Evolutionary conservation across 768 basidiomycete species (phyloP).

Genomic region (Psilocybe cubensis): DNA sequence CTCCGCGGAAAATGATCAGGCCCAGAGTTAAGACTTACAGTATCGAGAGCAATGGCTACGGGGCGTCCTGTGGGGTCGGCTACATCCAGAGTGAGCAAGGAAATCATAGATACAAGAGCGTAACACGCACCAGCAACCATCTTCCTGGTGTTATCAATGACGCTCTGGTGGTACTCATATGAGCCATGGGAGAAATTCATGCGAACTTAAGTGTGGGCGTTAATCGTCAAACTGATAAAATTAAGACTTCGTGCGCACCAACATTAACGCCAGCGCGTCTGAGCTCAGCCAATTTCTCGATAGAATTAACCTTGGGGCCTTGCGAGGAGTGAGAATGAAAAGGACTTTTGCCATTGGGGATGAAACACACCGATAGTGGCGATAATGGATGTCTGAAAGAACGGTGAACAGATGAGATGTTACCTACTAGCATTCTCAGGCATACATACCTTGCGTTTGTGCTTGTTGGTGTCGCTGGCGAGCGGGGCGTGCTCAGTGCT

Average conservation of each 20-base stretch:
- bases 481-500: conserved; percentile 71
- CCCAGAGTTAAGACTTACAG: conserved; percentile 56
- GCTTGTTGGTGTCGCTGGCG: conserved; percentile 82
- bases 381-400: conserved; percentile 90
- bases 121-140: conserved; percentile 69
- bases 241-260: conserved; percentile 56
- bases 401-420: conserved; percentile 11
- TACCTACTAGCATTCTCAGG: not conserved
- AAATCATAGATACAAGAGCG: conserved; percentile 5
- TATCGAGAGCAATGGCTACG: conserved; percentile 96
- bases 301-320: conserved; percentile 95
- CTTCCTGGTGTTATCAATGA: conserved; percentile 95
- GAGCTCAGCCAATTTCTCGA: conserved; percentile 86
- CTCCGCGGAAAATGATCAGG: conserved; percentile 10
- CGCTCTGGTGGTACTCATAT: conserved; percentile 98
- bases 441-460: conserved; percentile 77
- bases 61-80: conserved; percentile 83
- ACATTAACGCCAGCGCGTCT: conserved; percentile 95
- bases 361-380: conserved; percentile 85
- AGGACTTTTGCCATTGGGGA: conserved; percentile 1
- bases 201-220: conserved; percentile 64
- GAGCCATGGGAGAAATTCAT: conserved; percentile 99
- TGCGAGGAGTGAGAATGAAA: conserved; percentile 11
- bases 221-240: not conserved
- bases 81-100: conserved; percentile 27